Conservation (phyloP, 805 yeast species). For the Candida chauliodis region DNA sequence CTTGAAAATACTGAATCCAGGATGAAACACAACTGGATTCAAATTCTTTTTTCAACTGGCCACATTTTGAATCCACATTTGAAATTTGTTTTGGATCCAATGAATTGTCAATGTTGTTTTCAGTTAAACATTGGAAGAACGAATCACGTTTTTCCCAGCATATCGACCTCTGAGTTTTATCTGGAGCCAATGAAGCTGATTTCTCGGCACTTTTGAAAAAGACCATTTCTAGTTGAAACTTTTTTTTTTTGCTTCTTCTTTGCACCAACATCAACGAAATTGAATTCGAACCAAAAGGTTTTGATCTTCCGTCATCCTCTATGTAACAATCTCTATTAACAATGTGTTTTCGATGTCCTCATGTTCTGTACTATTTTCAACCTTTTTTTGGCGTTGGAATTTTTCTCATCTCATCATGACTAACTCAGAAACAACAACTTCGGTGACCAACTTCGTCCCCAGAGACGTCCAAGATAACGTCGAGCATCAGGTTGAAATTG, state of each 20-base stretch:
- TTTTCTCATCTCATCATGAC: conserved; percentile 2
- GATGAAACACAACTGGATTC: conserved; percentile 75
- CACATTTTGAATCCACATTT: conserved; percentile 55
- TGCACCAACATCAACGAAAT: background rate
- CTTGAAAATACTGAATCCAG: conserved; percentile 89
- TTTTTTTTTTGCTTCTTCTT: background rate
- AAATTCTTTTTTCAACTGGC: conserved; percentile 52
- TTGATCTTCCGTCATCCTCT: too few relatives aligned
- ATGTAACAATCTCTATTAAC: too few relatives aligned
- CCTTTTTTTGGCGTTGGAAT: too few relatives aligned
- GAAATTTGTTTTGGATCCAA: conserved; percentile 48
- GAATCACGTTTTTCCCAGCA: conserved; percentile 92
- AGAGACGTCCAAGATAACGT: conserved; percentile 7
- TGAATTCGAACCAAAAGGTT: too few relatives aligned
- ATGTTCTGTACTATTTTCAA: too few relatives aligned
- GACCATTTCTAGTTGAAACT: background rate
- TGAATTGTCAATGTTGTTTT: conserved; percentile 65
- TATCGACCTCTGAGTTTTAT: conserved; percentile 62
- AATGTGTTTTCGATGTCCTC: too few relatives aligned
- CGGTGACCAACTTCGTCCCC: conserved; percentile 7
- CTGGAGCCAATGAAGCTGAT: conserved; percentile 43
- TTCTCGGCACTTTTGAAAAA: conserved; percentile 27
- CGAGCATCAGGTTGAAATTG: conserved; percentile 12
- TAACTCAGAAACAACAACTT: conserved; percentile 4
- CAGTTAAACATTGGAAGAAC: conserved; percentile 72